These are phyloP conservation scores for Aplosporella prunicola DNA, from an alignment of 2,329 filamentous ascomycete genomes.

Conservation along the genomic window DNA sequence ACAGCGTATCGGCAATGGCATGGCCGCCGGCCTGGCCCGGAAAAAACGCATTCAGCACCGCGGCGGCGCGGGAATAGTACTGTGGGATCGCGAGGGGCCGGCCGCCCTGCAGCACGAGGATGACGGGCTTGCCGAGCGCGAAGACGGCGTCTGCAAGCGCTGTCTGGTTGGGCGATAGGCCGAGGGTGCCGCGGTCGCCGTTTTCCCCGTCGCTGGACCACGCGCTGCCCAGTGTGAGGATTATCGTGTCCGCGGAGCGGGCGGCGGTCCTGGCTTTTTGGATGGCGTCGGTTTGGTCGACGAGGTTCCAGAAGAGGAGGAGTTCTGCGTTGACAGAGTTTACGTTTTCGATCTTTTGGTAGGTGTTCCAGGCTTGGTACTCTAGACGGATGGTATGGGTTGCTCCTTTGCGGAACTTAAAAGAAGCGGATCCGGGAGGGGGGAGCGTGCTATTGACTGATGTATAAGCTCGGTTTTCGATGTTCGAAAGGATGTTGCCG, in stretches of 20 bases:
- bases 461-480: slow-evolving; percentile 30
- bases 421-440: slow-evolving; percentile 29
- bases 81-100: slow-evolving; percentile 33
- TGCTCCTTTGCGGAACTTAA: slow-evolving; percentile 28
- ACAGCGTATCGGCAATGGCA: slow-evolving; percentile 68
- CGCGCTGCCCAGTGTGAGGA: slow-evolving; percentile 34
- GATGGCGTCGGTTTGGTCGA: slow-evolving; percentile 25
- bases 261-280: slow-evolving; percentile 30
- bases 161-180: slow-evolving; percentile 31
- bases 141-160: slow-evolving; percentile 30
- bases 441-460: slow-evolving; percentile 27
- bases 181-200: slow-evolving; percentile 32
- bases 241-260: slow-evolving; percentile 27
- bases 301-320: slow-evolving; percentile 38
- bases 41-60: slow-evolving; percentile 33
- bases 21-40: slow-evolving; percentile 58
- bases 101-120: slow-evolving; percentile 35
- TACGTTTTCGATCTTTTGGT: slow-evolving; percentile 31
- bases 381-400: slow-evolving; percentile 32
- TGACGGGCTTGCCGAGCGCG: slow-evolving; percentile 31
- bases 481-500: slow-evolving; percentile 33
- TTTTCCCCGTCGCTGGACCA: slow-evolving; percentile 39
- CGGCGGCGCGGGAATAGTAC: slow-evolving; percentile 31
- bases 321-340: slow-evolving; percentile 35
- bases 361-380: slow-evolving; percentile 35